Evolutionary conservation across 257 asterid species (phyloP).

Genomic region (Plantago elongata): DNA sequence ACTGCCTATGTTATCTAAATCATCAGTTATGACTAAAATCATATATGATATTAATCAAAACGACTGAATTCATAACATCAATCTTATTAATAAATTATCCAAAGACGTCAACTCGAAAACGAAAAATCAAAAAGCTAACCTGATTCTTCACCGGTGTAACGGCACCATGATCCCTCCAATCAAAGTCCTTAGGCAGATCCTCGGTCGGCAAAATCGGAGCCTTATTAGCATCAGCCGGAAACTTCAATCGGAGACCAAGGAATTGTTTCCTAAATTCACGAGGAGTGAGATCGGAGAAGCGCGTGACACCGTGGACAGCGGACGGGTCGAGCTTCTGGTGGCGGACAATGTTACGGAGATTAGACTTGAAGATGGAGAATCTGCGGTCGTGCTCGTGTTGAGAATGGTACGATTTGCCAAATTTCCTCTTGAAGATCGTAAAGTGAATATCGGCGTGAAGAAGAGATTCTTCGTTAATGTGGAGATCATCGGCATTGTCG

Average conservation of each 20-base stretch:
- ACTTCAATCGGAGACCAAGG: conserved; percentile 56
- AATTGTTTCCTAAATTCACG: conserved; percentile 55
- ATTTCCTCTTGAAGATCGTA: conserved; percentile 51
- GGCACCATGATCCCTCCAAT: conserved; percentile 88
- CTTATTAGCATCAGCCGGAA: conserved; percentile 64
- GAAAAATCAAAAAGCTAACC: conserved; percentile 32
- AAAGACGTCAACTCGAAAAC: no score
- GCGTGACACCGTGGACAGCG: conserved; percentile 85
- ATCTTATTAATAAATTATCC: no score
- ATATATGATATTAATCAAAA: no score
- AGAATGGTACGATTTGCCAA: conserved; percentile 51
- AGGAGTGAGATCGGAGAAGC: conserved; percentile 77
- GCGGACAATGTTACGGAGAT: conserved; percentile 53
- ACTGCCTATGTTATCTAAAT: no score
- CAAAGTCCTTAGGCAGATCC: conserved; percentile 66
- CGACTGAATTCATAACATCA: no score
- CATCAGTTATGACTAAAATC: no score
- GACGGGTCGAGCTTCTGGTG: conserved; percentile 84
- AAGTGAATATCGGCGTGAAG: conserved; percentile 63
- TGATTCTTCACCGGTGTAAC: conserved; percentile 78
- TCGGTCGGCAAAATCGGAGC: conserved; percentile 81
- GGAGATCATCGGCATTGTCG: conserved; percentile 18
- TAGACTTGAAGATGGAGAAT: conserved; percentile 65
- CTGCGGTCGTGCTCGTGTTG: conserved; percentile 71
- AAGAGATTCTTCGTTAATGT: conserved; percentile 28